Conservation (phyloP, 108 stramenopile species). For the Nitzschia palea region DNA sequence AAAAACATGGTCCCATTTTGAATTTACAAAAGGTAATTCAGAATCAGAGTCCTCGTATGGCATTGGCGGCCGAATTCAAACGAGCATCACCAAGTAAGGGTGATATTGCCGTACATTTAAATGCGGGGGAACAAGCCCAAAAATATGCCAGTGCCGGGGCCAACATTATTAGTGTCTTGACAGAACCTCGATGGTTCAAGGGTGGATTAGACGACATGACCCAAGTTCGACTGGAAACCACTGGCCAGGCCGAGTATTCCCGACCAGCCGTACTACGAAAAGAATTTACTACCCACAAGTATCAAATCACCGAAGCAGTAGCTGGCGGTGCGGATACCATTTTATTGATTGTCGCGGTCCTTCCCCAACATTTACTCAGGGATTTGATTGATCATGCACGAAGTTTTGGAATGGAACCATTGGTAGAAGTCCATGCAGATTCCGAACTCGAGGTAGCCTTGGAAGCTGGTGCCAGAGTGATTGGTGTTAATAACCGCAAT, state of each 20-base stretch:
- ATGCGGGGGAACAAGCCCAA: constrained; percentile 82
- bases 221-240: constrained; percentile 56
- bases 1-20: constrained; percentile 59
- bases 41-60: constrained; percentile 67
- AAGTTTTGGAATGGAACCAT: constrained; percentile 89
- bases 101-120: constrained; percentile 68
- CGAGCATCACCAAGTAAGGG: constrained; percentile 96
- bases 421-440: constrained; percentile 95
- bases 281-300: constrained; percentile 89
- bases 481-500: constrained; percentile 99
- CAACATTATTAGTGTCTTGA: constrained; percentile 90
- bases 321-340: constrained; percentile 95
- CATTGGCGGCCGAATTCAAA: constrained; percentile 99
- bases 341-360: constrained; percentile 92
- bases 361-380: constrained; percentile 65
- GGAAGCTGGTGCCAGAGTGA: constrained; percentile 85
- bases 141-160: constrained; percentile 89
- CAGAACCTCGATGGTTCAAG: constrained; percentile 95
- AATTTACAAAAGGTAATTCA: constrained; percentile 62
- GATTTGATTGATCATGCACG: constrained; percentile 78
- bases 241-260: constrained; percentile 2
- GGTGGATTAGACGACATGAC: constrained; percentile 87
- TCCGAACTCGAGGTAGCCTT: constrained; percentile 91
- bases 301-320: constrained; percentile 93
- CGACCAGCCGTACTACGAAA: constrained; percentile 93